A percentile compares a stretch with the other conserved stretches of the same genome.
These are phyloP conservation scores for Scutellaria minor DNA, from an alignment of 257 asterid genomes.

Conservation along the genomic window DNA sequence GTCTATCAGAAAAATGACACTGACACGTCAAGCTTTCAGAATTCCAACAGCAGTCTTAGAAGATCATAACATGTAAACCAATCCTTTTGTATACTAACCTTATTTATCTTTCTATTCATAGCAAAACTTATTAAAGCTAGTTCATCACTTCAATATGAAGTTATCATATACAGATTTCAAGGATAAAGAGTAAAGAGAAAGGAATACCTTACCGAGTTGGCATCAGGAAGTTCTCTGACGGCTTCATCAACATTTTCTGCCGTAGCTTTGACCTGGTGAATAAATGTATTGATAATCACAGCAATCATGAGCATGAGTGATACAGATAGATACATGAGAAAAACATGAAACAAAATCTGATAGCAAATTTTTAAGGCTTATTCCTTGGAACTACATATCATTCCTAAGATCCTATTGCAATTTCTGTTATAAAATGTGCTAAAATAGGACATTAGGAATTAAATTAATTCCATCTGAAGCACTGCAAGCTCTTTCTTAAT, in stretches of 20 bases:
- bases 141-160: slow-evolving; percentile 20
- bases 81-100: slow-evolving; percentile 12
- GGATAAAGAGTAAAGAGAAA: slow-evolving; percentile 53
- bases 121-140: slow-evolving; percentile 3
- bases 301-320: slow-evolving; percentile 18
- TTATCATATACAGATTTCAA: slow-evolving; percentile 30
- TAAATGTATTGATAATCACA: slow-evolving; percentile 17
- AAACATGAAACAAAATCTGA: not conserved
- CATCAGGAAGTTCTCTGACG: slow-evolving; percentile 98
- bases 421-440: not conserved
- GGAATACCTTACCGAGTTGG: slow-evolving; percentile 99
- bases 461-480: not conserved
- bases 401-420: not conserved
- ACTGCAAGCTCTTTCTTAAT: not conserved
- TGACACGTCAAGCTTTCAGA: slow-evolving; percentile 22
- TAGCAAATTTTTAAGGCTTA: not conserved
- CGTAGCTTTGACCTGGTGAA: slow-evolving; percentile 90
- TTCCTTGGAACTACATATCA: not conserved
- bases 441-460: not conserved
- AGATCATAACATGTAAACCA: slow-evolving; percentile 23
- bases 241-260: slow-evolving; percentile 96
- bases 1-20: slow-evolving; percentile 41
- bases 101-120: slow-evolving; percentile 13
- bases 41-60: slow-evolving; percentile 28
- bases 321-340: not conserved